Evolutionary conservation across 306 rosid species (phyloP).

Genomic region (Comarum palustre): DNA sequence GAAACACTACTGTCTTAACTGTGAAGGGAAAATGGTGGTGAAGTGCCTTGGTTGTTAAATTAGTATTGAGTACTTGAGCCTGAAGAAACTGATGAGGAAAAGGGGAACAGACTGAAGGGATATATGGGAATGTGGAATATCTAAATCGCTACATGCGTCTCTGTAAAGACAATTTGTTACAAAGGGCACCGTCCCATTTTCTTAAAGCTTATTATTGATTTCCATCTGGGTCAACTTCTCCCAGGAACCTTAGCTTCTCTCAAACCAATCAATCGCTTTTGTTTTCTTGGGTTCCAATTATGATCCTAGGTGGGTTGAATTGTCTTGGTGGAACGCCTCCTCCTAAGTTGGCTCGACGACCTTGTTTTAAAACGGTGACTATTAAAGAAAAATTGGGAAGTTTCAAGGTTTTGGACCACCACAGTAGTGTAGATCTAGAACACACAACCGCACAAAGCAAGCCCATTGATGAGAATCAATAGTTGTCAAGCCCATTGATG

Average conservation of each 20-base stretch:
- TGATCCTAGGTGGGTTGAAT: too few species aligned
- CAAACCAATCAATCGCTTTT: neutral
- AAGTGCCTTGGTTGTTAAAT: neutral
- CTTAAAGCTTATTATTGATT: neutral
- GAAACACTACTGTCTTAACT: too few species aligned
- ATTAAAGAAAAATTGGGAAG: neutral
- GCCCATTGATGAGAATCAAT: too few species aligned
- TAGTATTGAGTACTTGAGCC: neutral
- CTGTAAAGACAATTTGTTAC: neutral
- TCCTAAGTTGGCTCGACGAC: too few species aligned
- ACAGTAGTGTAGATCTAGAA: neutral
- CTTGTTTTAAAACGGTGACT: too few species aligned
- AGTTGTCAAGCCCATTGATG: too few species aligned
- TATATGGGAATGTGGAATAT: conserved; percentile 17
- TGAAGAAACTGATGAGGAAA: conserved; percentile 3
- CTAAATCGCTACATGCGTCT: conserved; percentile 13
- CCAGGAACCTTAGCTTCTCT: conserved; percentile 19
- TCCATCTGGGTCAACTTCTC: neutral
- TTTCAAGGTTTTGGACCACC: neutral
- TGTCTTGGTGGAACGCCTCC: too few species aligned
- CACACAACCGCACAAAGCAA: too few species aligned
- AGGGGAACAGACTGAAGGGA: conserved; percentile 12
- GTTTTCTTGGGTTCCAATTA: neutral
- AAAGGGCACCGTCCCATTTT: conserved; percentile 29
- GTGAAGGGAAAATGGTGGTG: neutral